Evolutionary conservation across 208 protist genomes (phyloP).

Genomic region (Trypanosoma melophagium): DNA sequence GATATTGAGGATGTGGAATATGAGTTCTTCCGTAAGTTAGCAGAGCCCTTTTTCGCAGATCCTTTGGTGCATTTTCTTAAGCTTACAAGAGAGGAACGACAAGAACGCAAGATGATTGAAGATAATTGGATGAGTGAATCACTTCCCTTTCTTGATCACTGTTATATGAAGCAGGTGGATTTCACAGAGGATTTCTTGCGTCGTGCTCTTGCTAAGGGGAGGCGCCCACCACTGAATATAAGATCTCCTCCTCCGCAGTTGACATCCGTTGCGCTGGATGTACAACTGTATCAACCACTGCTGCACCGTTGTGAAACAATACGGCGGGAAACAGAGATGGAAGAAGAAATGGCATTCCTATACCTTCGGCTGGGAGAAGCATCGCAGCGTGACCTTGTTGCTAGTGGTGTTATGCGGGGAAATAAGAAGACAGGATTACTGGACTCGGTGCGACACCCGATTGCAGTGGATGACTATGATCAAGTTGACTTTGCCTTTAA

Average conservation of each 20-base stretch:
- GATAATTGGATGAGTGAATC: constrained; percentile 35
- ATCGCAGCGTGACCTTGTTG: constrained; percentile 50
- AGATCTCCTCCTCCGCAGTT: neutral
- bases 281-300: constrained; percentile 55
- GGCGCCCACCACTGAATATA: neutral
- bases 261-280: constrained; percentile 20
- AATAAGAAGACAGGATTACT: constrained; percentile 27
- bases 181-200: constrained; percentile 29
- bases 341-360: constrained; percentile 62
- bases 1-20: constrained; percentile 44
- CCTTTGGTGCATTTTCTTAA: constrained; percentile 28
- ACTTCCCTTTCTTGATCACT: constrained; percentile 40
- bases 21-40: constrained; percentile 11
- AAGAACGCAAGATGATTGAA: constrained; percentile 16
- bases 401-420: constrained; percentile 27
- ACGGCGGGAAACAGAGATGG: constrained; percentile 62
- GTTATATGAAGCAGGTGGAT: constrained; percentile 21
- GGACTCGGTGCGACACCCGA: constrained; percentile 21
- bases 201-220: constrained; percentile 18
- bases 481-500: constrained; percentile 50
- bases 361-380: constrained; percentile 47
- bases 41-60: constrained; percentile 2
- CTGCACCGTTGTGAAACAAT: constrained; percentile 59
- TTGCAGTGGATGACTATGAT: constrained; percentile 38
- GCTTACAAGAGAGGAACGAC: constrained; percentile 23